Base-by-base conservation (phyloP, 2,329 filamentous ascomycete species). In the Aschersonia sp. region DNA sequence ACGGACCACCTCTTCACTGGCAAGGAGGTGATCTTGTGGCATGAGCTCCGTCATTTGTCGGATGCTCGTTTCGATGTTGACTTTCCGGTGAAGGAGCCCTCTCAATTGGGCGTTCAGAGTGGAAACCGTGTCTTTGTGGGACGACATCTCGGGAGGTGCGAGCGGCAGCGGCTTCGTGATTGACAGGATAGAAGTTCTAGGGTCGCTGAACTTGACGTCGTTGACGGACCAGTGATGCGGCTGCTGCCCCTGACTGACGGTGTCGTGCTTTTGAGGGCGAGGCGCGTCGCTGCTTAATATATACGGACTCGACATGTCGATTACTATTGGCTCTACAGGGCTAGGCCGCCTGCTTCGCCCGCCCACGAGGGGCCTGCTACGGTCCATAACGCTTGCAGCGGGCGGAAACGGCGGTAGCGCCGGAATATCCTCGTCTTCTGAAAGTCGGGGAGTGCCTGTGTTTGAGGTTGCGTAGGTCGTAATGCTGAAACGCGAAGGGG, bases 11-110 rank as follows among this genome's bases (percentile, higher is more conserved):
- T 83, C 76, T 7, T 79, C 73, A 55, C 81, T 82, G 32, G 79
- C 76, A 58, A 85, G 68, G 40, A 87, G 70, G 52, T 75, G 78
- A 59, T 85, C 81, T 37, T 74, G 79, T 41, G 84, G 83, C 71
- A 88, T 84, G 50, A 88, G 72, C 60, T 87, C 79, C 50, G 81
- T 87, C 71, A 90, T 81, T 61, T 90, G 84, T 52, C 76, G 70
- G 59, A 92, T 85, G 51, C 83, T 79, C 30, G 73, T 79, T 58
- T 78, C 75, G 57, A 90, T 78, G 63, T 89, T 90, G 51, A 74
- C 69, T 47, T 81, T 78, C 43, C 85, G 78, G 57, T 84, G 79
- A 1, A 70, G 69, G 6, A 92, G 72, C 45, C 76, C 73, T 42
- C 79, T 71, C 32, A 85, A 75, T 56, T 78, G 75, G 5, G 80